Base-by-base conservation (phyloP, 345 rosid species). In the Acer negundo region DNA sequence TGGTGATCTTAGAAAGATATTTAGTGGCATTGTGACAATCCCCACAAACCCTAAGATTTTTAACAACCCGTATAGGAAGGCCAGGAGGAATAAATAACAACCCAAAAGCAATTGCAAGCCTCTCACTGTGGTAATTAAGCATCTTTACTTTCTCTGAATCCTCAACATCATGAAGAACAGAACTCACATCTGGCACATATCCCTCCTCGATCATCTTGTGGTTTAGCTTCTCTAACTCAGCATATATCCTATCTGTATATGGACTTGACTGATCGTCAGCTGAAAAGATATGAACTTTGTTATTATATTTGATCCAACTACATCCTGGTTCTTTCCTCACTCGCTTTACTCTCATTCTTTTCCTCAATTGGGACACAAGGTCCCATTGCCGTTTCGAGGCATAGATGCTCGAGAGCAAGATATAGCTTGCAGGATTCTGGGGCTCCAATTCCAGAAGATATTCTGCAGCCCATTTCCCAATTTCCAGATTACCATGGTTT, bases 11-110 rank as follows among this genome's bases (percentile, higher is more conserved):
- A 40, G 99, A 95, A 72, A 95, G 91, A 86, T 86, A 91, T 82
- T 93, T 95, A 69, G 99, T 95, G 10, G 91, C 98, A 78, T 47
- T 92, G 77, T 92, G 97, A 81, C 99, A 95, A 87, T 95, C 99
- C 74, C 83, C 89, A 77, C 99, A 95, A 38, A 93, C 99, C 84
- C 98, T 85, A 69, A 91, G 91, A 69, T 93, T 95, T 80, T 95
- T 95, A 26, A 90, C 88, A 35, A 95, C 83, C 49, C 96, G 84
- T 75, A 95, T 90, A 65, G 96, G 97, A 79, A 90, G 83, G 53
- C 84, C 80, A 35, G 79, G 42, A 82, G 97, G 99, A 75, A 93
- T 81, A 81, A 85, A 88, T 84, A 90, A 79, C 79, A 92, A 83
- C 35, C 97, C 99, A 78, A 95, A 95, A 24, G 98, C 94, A 81